Evolutionary conservation across 345 rosid genomes (phyloP).

Genomic region (Physaria fendleri): DNA sequence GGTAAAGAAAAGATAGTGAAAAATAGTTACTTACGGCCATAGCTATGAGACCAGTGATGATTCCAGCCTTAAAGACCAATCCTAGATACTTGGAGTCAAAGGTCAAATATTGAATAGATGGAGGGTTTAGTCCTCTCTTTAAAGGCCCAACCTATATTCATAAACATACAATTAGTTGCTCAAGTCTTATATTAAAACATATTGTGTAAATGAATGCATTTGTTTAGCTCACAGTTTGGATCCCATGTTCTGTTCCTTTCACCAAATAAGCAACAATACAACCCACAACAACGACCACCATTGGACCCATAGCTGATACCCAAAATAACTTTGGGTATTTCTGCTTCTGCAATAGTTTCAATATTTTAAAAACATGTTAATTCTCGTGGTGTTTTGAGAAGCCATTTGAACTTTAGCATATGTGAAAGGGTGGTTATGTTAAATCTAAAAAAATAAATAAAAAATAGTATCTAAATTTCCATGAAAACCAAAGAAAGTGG

Average conservation of each 20-base stretch:
- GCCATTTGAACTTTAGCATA: not conserved
- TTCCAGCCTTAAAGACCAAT: constrained; percentile 46
- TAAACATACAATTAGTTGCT: not conserved
- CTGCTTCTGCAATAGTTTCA: constrained; percentile 38
- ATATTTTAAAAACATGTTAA: not conserved
- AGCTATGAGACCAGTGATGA: constrained; percentile 61
- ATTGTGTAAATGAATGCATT: not conserved
- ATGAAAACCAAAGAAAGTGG: not conserved
- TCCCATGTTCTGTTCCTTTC: constrained; percentile 49
- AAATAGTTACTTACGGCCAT: constrained; percentile 48
- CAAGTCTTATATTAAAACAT: not conserved
- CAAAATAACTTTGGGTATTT: constrained; percentile 75
- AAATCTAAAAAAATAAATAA: not conserved
- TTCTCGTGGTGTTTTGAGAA: not conserved
- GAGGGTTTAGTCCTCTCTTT: constrained; percentile 72
- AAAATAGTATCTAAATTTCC: not conserved
- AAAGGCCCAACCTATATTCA: constrained; percentile 63
- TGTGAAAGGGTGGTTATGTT: not conserved
- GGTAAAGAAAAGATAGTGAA: not conserved
- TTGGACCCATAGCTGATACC: constrained; percentile 83
- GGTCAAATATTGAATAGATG: constrained; percentile 44
- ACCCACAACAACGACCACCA: constrained; percentile 61
- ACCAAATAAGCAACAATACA: constrained; percentile 59
- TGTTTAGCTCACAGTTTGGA: constrained; percentile 69
- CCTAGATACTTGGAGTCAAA: constrained; percentile 57